Evolutionary conservation across 495 filamentous ascomycete species (phyloP), one percentile per base, ranked within the genome.

Genomic region (Aspergillus diversus): DNA sequence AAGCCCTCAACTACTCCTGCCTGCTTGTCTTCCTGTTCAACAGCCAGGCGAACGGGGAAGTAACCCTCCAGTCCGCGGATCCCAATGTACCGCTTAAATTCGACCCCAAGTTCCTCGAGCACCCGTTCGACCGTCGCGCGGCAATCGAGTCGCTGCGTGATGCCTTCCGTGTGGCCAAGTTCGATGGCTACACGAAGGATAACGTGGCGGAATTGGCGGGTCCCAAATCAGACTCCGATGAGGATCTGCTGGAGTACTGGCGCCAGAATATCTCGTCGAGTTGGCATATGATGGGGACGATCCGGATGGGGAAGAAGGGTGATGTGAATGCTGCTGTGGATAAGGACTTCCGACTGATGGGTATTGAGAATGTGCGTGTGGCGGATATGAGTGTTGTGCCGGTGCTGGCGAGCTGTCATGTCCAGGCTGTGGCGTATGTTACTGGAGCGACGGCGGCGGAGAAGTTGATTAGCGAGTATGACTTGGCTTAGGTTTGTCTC

Each of bases 371-470:
- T 0, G 69, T 91, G 21, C 37, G 89, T 11, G 79, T 90, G 6
- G 86, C 81, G 5, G 89, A 91, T 76, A 84, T 87, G 75, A 89
- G 86, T 65, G 82, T 88, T 48, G 76, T 88, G 33, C 88, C 88
- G 7, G 66, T 89, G n/a, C 58, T 88, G 59, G 70, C 73, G 8
- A 79, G 75, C 52, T 75, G 73, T 31, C 78, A 80, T 61, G 75
- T 72, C 0, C 77, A 80, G 63, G 72, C 73, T 15, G 73, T 73
- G 13, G 63, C 80, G 27, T 61, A 61, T 56, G 59, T 61, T 6
- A 47, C 42, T 16, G 59, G 59, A 3, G 51, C 43, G 1, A 55
- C 59, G 12, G 27, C 21, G 12, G 59, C 59, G 2, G 59, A 61
- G n/a, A 52, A 55, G 27, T 33, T 61, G 31, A 61, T 61, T n/a